Percentiles rank a stretch among this genome's conserved stretches.
phyloP scores from a whole-genome alignment of 1,284 basidiomycete species.

The Wallemia hederae region DNA sequence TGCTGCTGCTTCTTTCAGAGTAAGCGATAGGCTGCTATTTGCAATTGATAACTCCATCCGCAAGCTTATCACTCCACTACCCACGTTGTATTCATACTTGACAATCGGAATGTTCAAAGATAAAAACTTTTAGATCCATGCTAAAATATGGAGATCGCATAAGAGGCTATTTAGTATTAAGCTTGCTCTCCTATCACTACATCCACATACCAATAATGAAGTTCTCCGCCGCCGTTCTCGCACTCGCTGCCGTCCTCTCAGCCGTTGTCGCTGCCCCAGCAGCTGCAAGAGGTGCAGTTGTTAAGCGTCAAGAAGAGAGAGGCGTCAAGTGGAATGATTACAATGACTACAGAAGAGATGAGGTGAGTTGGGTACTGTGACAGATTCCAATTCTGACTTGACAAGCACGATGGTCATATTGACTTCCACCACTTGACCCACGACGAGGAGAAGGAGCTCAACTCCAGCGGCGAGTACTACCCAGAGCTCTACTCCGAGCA shows the following conservation, averaged over 20 bases:
- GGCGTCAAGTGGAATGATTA: no score
- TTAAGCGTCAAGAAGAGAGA: no score
- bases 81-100: no score
- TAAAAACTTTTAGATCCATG: background rate
- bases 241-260: background rate
- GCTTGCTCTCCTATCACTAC: background rate
- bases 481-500: background rate
- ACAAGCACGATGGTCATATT: background rate
- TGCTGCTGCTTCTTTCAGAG: background rate
- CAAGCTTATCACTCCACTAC: no score
- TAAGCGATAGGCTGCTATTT: no score
- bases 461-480: background rate
- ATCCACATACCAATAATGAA: background rate
- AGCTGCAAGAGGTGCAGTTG: background rate
- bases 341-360: no score
- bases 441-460: background rate
- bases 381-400: background rate
- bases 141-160: background rate
- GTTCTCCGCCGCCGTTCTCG: background rate
- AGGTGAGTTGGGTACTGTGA: no score
- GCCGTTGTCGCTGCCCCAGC: background rate
- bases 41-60: no score
- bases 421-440: background rate
- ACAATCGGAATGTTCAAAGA: background rate
- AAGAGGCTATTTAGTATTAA: background rate